A percentile compares a stretch with the other conserved stretches of the same genome.
Evolutionary conservation across 2,329 filamentous ascomycete species (phyloP).

Genomic region (Monosporascus sp.): DNA sequence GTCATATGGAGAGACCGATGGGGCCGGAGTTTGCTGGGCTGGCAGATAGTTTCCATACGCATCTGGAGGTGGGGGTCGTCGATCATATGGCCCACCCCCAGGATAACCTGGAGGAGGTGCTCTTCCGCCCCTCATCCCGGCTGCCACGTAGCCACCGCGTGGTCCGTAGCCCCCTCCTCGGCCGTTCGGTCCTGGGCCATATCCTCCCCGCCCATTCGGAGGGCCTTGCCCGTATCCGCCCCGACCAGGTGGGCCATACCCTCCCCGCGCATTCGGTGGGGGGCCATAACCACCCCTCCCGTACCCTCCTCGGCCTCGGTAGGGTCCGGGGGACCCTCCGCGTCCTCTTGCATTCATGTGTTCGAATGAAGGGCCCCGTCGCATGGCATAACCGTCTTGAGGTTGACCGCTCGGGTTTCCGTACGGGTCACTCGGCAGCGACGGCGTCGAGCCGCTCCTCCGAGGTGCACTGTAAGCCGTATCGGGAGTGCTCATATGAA

Average conservation of each 20-base stretch:
- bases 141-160: constrained; percentile 23
- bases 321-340: constrained; percentile 43
- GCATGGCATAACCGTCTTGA: constrained; percentile 40
- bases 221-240: constrained; percentile 37
- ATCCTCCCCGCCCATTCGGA: constrained; percentile 29
- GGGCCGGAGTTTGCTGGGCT: constrained; percentile 32
- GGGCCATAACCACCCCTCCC: constrained; percentile 37
- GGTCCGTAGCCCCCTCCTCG: constrained; percentile 26
- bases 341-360: constrained; percentile 49
- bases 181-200: constrained; percentile 12
- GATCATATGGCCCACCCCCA: constrained; percentile 33
- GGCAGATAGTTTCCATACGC: constrained; percentile 23
- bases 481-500: constrained; percentile 33
- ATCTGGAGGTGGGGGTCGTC: constrained; percentile 22
- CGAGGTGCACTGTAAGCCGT: constrained; percentile 29
- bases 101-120: constrained; percentile 40
- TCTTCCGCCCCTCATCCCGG: constrained; percentile 31
- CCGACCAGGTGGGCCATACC: constrained; percentile 42
- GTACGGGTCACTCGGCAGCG: constrained; percentile 51
- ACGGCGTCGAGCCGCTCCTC: constrained; percentile 34
- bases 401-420: constrained; percentile 50
- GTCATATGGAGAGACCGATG: constrained; percentile 30
- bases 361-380: constrained; percentile 40
- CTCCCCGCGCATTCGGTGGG: constrained; percentile 37
- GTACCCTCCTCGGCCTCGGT: constrained; percentile 47